Evolutionary conservation across 192 early-diverging fungal genomes (phyloP), one percentile per base, ranked within the genome.

Genomic region (Backusella macrospora): DNA sequence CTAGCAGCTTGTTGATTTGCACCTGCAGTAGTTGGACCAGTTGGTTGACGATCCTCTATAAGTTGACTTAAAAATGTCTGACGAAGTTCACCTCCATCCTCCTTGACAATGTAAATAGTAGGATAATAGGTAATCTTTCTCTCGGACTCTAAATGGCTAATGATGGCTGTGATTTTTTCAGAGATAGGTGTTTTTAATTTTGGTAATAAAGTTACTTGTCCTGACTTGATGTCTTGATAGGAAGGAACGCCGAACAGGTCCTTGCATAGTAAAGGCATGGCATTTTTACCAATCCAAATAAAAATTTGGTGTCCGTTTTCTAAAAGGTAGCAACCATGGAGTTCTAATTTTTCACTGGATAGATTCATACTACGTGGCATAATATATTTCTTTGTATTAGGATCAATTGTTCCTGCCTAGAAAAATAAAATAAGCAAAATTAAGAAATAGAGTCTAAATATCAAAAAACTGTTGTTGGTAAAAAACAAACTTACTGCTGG

Each of bases 281-380:
- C 87, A 8, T 82, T 84, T 64, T 91, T 85, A 10, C 92, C 91
- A 47, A 96, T 79, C 93, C 93, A 96, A 48, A 96, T 55, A 73
- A 91, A 92, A n/a, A 91, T 85, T 38, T 91, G 87, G 5, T 80
- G 67, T 16, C 92, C 91, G 72, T 90, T 87, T 65, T 93, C 89
- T 39, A 96, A 81, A 65, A 96, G 81, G 76, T 90, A 96, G 6
- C 92, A 76, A 15, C 94, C 93, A 68, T 90, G 85, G 13, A 89
- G 86, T 65, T 91, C 87, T 14, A 96, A 85, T 72, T 86, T 87
- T 77, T 95, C 94, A n/a, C 90, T 91, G 45, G 86, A 87, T 71
- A 92, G 73, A 37, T 92, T 93, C 66, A 93, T 77, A 13, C 75
- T 49, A 3, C 91, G 87, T 26, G 95, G 95, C 75, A 93, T 91